Percentiles rank a stretch among this genome's conserved stretches.
phyloP scores from a whole-genome alignment of 306 rosid species.

The Trifolium pratense region DNA sequence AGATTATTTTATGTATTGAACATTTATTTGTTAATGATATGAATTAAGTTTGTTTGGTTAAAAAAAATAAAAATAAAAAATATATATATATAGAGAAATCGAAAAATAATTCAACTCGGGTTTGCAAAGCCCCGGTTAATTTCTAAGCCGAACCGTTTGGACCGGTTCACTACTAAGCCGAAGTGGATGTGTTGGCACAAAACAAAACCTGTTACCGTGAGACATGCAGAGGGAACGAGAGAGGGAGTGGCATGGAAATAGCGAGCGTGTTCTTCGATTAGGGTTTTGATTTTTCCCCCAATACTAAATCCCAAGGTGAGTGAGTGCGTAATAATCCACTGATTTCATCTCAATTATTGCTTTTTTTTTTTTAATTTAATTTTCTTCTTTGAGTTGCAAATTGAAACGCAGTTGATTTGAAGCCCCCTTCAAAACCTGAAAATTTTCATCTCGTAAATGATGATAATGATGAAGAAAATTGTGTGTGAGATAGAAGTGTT shows the following conservation, averaged over 20 bases:
- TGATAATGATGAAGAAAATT: conserved; percentile 43
- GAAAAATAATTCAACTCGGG: neutral
- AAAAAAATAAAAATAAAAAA: no score
- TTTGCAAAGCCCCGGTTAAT: neutral
- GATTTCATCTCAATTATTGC: conserved; percentile 36
- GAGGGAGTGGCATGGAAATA: conserved; percentile 36
- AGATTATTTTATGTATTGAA: no score
- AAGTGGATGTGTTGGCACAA: neutral
- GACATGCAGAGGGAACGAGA: conserved; percentile 38
- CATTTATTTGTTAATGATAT: no score
- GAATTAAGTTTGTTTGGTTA: no score
- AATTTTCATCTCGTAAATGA: conserved; percentile 58
- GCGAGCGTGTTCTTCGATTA: conserved; percentile 48
- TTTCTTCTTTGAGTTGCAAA: conserved; percentile 47
- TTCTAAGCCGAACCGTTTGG: neutral
- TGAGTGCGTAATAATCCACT: conserved; percentile 57
- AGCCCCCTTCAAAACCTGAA: conserved; percentile 49
- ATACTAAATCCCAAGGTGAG: conserved; percentile 62
- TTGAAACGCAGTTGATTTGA: conserved; percentile 37
- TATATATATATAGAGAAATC: no score
- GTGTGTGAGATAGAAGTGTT: conserved; percentile 91
- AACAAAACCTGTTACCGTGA: neutral
- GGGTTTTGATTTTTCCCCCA: conserved; percentile 50
- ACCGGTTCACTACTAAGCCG: conserved; percentile 1
- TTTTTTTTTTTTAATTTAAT: neutral